Evolutionary conservation across 2,329 filamentous ascomycete species (phyloP), one percentile per base, ranked within the genome.

Genomic region (Xylaria sp.): DNA sequence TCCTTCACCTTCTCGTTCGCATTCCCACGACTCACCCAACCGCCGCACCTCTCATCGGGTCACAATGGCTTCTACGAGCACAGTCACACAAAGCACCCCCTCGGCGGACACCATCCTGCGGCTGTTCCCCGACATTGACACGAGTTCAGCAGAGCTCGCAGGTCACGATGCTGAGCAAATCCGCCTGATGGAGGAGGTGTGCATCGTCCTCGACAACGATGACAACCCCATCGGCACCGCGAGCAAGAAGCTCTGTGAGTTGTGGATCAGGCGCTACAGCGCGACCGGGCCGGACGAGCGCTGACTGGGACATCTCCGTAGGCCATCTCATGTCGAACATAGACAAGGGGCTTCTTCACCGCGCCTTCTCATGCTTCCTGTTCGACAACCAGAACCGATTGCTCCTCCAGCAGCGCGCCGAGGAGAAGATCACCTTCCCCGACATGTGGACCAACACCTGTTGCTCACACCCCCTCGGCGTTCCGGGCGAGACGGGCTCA

Each of bases 401-500:
- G 63, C 90, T 99, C 44, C 87, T 99, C 53, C 95, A 99, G 80
- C 95, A 98, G 82, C 91, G 95, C 69, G 95, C 95, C 27, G 82
- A 88, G 40, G 94, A 98, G 81, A 99, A 99, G 83, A 99, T 99
- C 75, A 99, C 95, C 6, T 99, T 99, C 80, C 94, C 95, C 49
- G 92, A 97, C 76, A 93, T 97, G 90, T 99, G 95, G 95, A 99
- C 95, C 67, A 99, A 99, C 80, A 99, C 95, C 31, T 99, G 95
- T 85, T 99, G 95, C 83, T 99, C 95, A 38, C 95, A 99, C 78
- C 95, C 95, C 4, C 85, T 99, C 63, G 91, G 92, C 57, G 90
- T 97, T 68, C 91, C 95, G 8, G 90, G 90, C 67, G 95, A 99
- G 86, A 96, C 92, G 25, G 95, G 95, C 65, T 85, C 88, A 31